Base-by-base conservation (phyloP, 352 stramenopile genomes). In the Phytophthora melonis region DNA sequence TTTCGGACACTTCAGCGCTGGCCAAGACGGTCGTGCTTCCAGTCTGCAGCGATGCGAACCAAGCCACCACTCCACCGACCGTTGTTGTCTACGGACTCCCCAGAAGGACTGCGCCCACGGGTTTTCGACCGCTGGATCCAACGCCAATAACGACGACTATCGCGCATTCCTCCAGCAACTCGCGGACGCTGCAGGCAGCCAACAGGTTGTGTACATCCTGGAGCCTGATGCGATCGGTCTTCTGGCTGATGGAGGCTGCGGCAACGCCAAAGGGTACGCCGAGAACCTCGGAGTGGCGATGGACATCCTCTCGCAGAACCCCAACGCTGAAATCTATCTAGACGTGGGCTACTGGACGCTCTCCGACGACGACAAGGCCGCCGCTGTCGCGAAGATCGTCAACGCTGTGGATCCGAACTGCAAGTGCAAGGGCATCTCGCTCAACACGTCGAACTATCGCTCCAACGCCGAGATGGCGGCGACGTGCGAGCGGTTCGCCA, bases 321-420 rank as follows among this genome's bases (percentile, higher is more conserved):
- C 59, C 9, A 85, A 91, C 47, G 82, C 86, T 21, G 72, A 89
- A 36, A 74, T 93, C 13, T 91, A 91, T 61, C 21, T 91, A 49
- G 86, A 91, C 53, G 72, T 89, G 1, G 84, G 84, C 27, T 89
- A 87, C 69, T 91, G 84, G 83, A 83, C 75, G 21, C 74, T 92
- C 9, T 54, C 63, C 4, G 67, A 64, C 30, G 70, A 78, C 5
- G 70, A 75, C 0, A 54, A 74, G 39, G 66, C 72, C 1, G 72
- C 68, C 8, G 58, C 69, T 11, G 73, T 86, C 11, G 75, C 75
- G 14, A 58, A 71, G 23, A 70, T 89, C 36, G 72, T 87, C n/a
- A 76, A 81, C 54, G 36, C 63, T 3, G 56, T 87, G 0, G 63
- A 75, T 19, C 52, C 49, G 0, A 36, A 73, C 7, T 62, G 66